Conservation (phyloP, 768 basidiomycete genomes). For the Collybia nuda region DNA sequence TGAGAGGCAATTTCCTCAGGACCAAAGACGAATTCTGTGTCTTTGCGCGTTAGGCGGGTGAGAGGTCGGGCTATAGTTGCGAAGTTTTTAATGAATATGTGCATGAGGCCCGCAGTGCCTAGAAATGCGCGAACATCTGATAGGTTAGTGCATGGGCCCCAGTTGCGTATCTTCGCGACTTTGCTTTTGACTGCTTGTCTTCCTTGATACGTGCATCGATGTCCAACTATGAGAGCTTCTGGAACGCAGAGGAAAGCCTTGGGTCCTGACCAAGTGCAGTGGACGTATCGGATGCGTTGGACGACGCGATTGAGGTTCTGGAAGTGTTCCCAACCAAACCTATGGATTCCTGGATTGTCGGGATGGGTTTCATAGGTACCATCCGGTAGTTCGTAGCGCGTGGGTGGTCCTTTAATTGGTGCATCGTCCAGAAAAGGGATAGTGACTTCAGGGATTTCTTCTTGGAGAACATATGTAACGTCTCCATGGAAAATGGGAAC, state of each 20-base stretch:
- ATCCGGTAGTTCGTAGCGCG: not conserved
- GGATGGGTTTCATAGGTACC: constrained; percentile 7
- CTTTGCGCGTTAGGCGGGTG: constrained; percentile 16
- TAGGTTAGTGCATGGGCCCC: constrained; percentile 18
- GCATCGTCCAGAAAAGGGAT: constrained; percentile 19
- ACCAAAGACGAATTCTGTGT: constrained; percentile 28
- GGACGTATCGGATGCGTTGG: constrained; percentile 31
- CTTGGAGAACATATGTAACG: constrained; percentile 19
- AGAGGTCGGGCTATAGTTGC: constrained; percentile 17
- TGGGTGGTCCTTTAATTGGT: constrained; percentile 5
- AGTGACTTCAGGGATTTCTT: constrained; percentile 4
- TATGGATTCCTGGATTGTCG: constrained; percentile 27
- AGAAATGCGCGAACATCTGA: constrained; percentile 27
- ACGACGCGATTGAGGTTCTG: constrained; percentile 32
- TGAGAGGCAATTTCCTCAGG: not conserved
- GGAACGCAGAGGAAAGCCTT: constrained; percentile 30
- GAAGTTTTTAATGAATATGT: constrained; percentile 25
- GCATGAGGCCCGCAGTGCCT: constrained; percentile 21
- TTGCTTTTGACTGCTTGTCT: constrained; percentile 19
- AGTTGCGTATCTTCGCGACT: constrained; percentile 18
- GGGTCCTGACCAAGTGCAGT: constrained; percentile 34
- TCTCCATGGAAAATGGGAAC: too few species aligned
- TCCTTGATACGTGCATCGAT: constrained; percentile 35
- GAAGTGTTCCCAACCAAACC: constrained; percentile 40
- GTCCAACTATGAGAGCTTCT: constrained; percentile 30